Conservation (phyloP, 768 basidiomycete species). For the Lactifluus hygrophoroides region DNA sequence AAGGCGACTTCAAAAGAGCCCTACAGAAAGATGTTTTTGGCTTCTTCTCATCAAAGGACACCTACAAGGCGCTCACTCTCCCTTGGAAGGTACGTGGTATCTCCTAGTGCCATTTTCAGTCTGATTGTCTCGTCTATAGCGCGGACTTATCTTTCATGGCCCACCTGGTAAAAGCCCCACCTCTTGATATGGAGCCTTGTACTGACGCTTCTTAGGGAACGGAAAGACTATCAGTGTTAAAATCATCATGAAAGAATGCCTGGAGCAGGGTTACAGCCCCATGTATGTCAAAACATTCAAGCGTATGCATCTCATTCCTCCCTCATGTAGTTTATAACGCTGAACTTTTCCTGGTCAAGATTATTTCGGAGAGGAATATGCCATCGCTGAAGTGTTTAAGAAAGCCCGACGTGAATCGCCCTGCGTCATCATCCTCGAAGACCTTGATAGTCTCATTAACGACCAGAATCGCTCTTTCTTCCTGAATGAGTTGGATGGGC, state of each 20-base stretch:
- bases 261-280: constrained; percentile 51
- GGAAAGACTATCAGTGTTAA: constrained; percentile 82
- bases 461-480: constrained; percentile 77
- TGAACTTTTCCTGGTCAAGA: constrained; percentile 23
- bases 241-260: constrained; percentile 68
- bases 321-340: neutral
- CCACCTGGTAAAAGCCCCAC: constrained; percentile 47
- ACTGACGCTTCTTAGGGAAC: constrained; percentile 41
- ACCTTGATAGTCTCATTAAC: constrained; percentile 73
- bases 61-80: constrained; percentile 67
- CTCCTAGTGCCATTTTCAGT: neutral
- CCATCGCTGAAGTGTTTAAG: constrained; percentile 59
- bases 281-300: constrained; percentile 80
- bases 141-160: constrained; percentile 76
- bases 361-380: constrained; percentile 51
- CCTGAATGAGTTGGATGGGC: constrained; percentile 78
- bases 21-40: constrained; percentile 69
- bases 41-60: constrained; percentile 66
- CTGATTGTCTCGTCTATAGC: constrained; percentile 32
- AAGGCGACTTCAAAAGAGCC: constrained; percentile 54
- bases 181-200: neutral
- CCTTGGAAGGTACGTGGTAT: constrained; percentile 63
- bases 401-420: constrained; percentile 67
- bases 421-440: constrained; percentile 57
- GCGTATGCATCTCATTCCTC: constrained; percentile 33